These are phyloP conservation scores for Cladophialophora carrionii DNA, from an alignment of 2,329 filamentous ascomycete genomes.

Conservation along the genomic window DNA sequence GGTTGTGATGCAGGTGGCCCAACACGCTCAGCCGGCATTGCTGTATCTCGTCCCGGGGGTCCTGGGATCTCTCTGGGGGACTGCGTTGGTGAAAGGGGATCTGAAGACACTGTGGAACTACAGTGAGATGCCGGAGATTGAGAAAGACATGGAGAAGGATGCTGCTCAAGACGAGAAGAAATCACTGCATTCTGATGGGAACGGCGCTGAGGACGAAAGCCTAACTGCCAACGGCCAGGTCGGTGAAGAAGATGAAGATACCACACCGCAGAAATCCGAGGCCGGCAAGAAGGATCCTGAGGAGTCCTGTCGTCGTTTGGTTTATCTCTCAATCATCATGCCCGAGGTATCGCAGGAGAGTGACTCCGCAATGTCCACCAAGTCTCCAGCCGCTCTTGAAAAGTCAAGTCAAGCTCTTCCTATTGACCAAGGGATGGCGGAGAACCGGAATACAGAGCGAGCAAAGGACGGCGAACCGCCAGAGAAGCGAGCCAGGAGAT, in stretches of 20 bases:
- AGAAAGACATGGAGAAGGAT: constrained; percentile 41
- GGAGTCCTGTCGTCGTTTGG: constrained; percentile 6
- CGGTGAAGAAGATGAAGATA: neutral
- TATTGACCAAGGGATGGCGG: neutral
- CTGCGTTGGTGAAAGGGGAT: constrained; percentile 72
- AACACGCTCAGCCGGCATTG: constrained; percentile 85
- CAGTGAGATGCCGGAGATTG: constrained; percentile 65
- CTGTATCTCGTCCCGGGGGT: constrained; percentile 91
- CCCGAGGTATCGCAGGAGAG: neutral
- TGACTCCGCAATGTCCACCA: neutral
- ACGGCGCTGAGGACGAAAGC: neutral
- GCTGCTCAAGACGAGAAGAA: constrained; percentile 17
- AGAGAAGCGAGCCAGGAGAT: constrained; percentile 26
- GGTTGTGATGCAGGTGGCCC: constrained; percentile 73
- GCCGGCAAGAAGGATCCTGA: neutral
- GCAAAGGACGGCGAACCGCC: constrained; percentile 22
- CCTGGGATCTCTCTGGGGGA: constrained; percentile 72
- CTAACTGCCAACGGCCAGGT: neutral
- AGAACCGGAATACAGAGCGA: constrained; percentile 11
- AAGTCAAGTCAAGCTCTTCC: neutral
- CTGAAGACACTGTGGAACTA: constrained; percentile 77
- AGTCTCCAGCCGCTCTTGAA: neutral
- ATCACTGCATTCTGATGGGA: neutral
- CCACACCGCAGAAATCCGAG: neutral
- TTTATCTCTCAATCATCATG: constrained; percentile 30